Conservation (phyloP, 805 yeast genomes). For the Wickerhamiella cacticola region DNA sequence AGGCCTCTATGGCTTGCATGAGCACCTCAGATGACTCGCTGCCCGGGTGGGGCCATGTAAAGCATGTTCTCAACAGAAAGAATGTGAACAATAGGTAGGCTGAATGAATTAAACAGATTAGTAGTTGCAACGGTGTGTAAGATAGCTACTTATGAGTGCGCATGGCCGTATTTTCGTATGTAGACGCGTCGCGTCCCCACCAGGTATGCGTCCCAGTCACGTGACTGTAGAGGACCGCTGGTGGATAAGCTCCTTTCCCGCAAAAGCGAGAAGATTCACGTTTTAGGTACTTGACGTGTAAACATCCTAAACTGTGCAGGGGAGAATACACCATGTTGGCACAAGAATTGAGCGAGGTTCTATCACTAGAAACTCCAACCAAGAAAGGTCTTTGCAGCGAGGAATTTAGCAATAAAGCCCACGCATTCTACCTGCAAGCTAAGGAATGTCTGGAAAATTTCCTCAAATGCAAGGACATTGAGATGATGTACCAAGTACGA, state of each 20-base stretch:
- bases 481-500: slow-evolving; percentile 4
- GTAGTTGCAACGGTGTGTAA: too few species aligned
- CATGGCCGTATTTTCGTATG: neutral
- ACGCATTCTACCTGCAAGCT: neutral
- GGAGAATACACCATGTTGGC: neutral
- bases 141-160: neutral
- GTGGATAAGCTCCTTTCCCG: neutral
- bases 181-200: neutral
- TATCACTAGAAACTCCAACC: neutral
- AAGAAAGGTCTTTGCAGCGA: neutral
- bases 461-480: slow-evolving; percentile 8
- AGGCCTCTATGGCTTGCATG: too few species aligned
- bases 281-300: neutral
- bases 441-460: slow-evolving; percentile 2
- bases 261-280: neutral
- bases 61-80: too few species aligned
- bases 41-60: too few species aligned
- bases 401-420: neutral
- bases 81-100: too few species aligned
- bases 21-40: too few species aligned
- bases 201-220: neutral
- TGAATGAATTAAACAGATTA: too few species aligned
- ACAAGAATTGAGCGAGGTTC: neutral
- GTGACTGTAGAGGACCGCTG: neutral
- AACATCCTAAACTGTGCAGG: neutral